These are phyloP conservation scores for Collariella sp. DNA, from an alignment of 495 filamentous ascomycete species.

Conservation along the genomic window DNA sequence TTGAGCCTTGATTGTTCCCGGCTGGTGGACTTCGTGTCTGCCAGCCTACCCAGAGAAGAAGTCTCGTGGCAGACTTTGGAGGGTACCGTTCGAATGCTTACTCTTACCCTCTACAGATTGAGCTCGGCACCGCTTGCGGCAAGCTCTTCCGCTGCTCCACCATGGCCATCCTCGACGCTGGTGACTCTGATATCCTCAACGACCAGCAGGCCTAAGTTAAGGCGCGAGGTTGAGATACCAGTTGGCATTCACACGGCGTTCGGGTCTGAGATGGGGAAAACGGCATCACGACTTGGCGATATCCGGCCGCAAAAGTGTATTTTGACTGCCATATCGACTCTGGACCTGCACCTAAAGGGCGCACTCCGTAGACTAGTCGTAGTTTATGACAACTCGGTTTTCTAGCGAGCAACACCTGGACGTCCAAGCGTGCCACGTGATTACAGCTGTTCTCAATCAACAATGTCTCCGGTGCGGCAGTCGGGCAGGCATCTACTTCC, in stretches of 20 bases:
- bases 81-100: conserved; percentile 57
- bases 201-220: conserved; percentile 50
- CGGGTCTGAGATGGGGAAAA: conserved; percentile 24
- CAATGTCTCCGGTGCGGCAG: too few species aligned
- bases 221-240: conserved; percentile 1
- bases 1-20: conserved; percentile 10
- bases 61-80: conserved; percentile 68
- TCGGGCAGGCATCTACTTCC: too few species aligned
- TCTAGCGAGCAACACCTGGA: background rate
- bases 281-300: conserved; percentile 20
- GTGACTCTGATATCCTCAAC: conserved; percentile 94
- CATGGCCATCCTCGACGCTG: conserved; percentile 92
- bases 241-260: conserved; percentile 34
- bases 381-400: conserved; percentile 19
- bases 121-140: conserved; percentile 73
- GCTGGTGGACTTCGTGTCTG: conserved; percentile 12
- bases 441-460: background rate
- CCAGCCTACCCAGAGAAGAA: conserved; percentile 67
- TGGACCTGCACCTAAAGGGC: conserved; percentile 2
- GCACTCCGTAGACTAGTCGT: conserved; percentile 21
- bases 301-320: conserved; percentile 15
- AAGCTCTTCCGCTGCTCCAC: conserved; percentile 64
- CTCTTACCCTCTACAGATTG: conserved; percentile 57
- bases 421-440: too few species aligned
- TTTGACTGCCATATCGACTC: conserved; percentile 12